Conservation (phyloP, 805 yeast species). For the Brettanomyces nanus region DNA sequence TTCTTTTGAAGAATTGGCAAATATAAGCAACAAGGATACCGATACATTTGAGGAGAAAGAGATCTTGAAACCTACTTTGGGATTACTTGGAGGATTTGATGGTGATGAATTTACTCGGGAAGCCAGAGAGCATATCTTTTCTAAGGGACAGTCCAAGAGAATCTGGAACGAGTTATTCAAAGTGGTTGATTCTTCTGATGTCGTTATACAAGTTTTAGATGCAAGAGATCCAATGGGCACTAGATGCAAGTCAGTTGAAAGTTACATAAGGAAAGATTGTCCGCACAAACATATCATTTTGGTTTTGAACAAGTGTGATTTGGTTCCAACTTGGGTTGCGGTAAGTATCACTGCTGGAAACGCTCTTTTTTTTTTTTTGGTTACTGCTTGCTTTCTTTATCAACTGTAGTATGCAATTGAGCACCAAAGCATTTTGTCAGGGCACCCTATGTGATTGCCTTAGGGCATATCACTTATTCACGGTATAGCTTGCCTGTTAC, state of each 20-base stretch:
- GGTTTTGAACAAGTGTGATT: constrained; percentile 94
- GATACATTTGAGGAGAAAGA: constrained; percentile 62
- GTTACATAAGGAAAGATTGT: constrained; percentile 85
- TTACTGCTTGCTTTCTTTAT: too few relatives aligned
- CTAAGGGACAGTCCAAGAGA: constrained; percentile 96
- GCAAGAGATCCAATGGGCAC: constrained; percentile 98
- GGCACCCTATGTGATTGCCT: constrained; percentile 42
- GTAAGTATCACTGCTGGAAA: constrained; percentile 68
- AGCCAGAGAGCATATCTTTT: constrained; percentile 92
- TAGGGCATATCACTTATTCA: constrained; percentile 18
- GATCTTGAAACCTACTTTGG: constrained; percentile 66
- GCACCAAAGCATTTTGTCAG: constrained; percentile 86
- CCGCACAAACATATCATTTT: constrained; percentile 94
- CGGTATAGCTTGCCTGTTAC: constrained; percentile 84
- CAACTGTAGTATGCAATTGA: too few relatives aligned
- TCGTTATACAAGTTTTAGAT: constrained; percentile 90
- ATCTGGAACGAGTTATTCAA: constrained; percentile 97
- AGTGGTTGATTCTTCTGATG: constrained; percentile 96
- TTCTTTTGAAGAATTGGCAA: constrained; percentile 74
- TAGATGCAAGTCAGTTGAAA: constrained; percentile 87
- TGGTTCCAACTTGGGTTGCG: constrained; percentile 98
- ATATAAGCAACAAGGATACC: constrained; percentile 46
- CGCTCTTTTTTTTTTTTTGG: constrained; percentile 7
- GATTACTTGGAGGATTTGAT: constrained; percentile 65
- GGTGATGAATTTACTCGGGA: constrained; percentile 82